Conservation (phyloP, 2,329 filamentous ascomycete genomes). For the Myriosclerotinia scirpicola region DNA sequence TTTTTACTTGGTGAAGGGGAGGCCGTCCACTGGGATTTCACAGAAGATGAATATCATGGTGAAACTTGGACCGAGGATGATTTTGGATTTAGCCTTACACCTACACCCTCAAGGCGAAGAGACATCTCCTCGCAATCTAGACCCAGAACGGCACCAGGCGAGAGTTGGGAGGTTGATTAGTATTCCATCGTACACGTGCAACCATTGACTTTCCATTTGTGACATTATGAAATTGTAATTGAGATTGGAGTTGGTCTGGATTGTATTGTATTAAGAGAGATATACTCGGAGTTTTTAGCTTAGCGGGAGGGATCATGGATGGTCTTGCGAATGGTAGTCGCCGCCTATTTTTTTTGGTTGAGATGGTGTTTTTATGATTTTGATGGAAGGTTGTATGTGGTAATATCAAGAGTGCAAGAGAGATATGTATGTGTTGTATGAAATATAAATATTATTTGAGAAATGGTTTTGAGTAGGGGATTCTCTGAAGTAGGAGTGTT, state of each 20-base stretch:
- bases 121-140: neutral
- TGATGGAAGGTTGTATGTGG: neutral
- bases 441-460: neutral
- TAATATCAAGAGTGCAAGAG: neutral
- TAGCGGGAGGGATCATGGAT: neutral
- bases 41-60: conserved; percentile 43
- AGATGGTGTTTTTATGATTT: conserved; percentile 3
- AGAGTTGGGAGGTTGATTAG: conserved; percentile 34
- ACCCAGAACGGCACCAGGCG: conserved; percentile 15
- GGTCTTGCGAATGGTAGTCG: neutral
- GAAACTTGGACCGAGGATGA: conserved; percentile 61
- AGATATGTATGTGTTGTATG: neutral
- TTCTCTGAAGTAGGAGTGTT: too few species aligned
- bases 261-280: neutral
- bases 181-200: conserved; percentile 9
- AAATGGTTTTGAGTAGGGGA: too few species aligned
- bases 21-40: conserved; percentile 59
- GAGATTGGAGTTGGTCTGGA: neutral
- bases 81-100: conserved; percentile 47
- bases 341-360: conserved; percentile 1
- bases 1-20: conserved; percentile 56
- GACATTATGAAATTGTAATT: conserved; percentile 14
- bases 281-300: conserved; percentile 2
- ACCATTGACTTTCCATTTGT: conserved; percentile 8
- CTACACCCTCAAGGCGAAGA: conserved; percentile 20